A percentile compares a stretch with the other conserved stretches of the same genome.
phyloP scores from a whole-genome alignment of 2,329 filamentous ascomycete genomes.

The Fusarium sp. region DNA sequence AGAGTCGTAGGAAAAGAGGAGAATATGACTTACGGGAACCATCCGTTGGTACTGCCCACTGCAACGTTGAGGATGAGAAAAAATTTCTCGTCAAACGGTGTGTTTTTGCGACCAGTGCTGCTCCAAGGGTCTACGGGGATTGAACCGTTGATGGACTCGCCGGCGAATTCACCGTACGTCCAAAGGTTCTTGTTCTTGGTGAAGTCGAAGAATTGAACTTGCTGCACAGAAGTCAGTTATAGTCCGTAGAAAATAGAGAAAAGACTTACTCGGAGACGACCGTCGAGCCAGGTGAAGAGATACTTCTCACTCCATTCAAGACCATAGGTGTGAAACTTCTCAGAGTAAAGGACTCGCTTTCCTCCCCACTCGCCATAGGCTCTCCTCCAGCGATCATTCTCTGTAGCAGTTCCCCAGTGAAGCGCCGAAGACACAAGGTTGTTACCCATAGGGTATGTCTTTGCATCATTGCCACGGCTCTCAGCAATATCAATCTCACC shows the following conservation, averaged over 20 bases:
- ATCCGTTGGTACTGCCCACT: conserved; percentile 60
- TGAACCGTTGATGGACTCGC: conserved; percentile 54
- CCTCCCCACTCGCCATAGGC: conserved; percentile 48
- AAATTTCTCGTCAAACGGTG: conserved; percentile 63
- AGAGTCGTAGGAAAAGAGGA: background rate
- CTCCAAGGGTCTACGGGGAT: conserved; percentile 58
- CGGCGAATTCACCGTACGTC: conserved; percentile 54
- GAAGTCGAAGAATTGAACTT: conserved; percentile 48
- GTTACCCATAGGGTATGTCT: conserved; percentile 45
- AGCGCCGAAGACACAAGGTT: conserved; percentile 56
- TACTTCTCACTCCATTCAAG: conserved; percentile 64
- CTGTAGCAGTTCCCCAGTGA: conserved; percentile 55
- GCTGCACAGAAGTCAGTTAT: conserved; percentile 14
- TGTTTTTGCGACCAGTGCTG: conserved; percentile 50
- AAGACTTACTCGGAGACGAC: conserved; percentile 52
- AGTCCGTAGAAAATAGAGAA: background rate
- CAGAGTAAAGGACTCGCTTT: conserved; percentile 50
- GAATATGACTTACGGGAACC: conserved; percentile 52
- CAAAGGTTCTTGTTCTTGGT: conserved; percentile 48
- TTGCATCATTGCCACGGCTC: conserved; percentile 59
- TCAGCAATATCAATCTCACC: conserved; percentile 67
- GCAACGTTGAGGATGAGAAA: conserved; percentile 63
- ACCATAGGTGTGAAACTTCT: conserved; percentile 61
- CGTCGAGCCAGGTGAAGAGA: conserved; percentile 63
- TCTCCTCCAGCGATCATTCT: conserved; percentile 48